These are phyloP conservation scores for Hymenoscyphus scutula DNA, from an alignment of 2,329 filamentous ascomycete species.

Conservation along the genomic window DNA sequence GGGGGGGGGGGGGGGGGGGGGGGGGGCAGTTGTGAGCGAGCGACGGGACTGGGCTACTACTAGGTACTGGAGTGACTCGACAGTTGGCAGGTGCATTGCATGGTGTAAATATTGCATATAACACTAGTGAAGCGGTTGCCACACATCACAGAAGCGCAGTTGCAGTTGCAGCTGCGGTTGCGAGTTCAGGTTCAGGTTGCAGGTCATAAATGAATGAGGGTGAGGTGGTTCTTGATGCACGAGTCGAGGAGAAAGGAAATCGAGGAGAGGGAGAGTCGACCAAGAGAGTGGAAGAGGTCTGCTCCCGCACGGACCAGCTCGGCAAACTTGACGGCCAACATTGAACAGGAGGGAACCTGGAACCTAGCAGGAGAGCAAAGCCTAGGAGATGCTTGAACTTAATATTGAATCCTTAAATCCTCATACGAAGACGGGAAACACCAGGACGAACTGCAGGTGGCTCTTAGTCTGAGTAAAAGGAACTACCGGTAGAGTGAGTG, in stretches of 20 bases:
- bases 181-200: not conserved
- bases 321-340: not conserved
- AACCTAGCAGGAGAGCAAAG: too few relatives aligned
- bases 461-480: too few relatives aligned
- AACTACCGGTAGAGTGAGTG: not conserved
- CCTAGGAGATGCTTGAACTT: not conserved
- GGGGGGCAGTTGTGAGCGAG: not conserved
- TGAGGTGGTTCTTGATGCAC: not conserved
- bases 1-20: too few relatives aligned
- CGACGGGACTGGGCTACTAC: too few relatives aligned
- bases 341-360: not conserved
- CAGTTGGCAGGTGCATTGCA: slow-evolving; percentile 1
- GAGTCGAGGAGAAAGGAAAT: not conserved
- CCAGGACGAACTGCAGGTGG: too few relatives aligned
- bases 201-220: not conserved
- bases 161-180: too few relatives aligned
- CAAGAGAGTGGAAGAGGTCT: not conserved
- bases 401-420: not conserved
- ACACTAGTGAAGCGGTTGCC: not conserved
- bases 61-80: slow-evolving; percentile 7
- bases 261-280: too few relatives aligned
- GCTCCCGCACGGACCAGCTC: not conserved
- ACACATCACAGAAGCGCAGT: not conserved
- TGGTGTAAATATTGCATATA: not conserved
- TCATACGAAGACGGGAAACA: too few relatives aligned